These are phyloP conservation scores for Claviceps pusilla DNA, from an alignment of 2,329 filamentous ascomycete genomes.

Conservation along the genomic window DNA sequence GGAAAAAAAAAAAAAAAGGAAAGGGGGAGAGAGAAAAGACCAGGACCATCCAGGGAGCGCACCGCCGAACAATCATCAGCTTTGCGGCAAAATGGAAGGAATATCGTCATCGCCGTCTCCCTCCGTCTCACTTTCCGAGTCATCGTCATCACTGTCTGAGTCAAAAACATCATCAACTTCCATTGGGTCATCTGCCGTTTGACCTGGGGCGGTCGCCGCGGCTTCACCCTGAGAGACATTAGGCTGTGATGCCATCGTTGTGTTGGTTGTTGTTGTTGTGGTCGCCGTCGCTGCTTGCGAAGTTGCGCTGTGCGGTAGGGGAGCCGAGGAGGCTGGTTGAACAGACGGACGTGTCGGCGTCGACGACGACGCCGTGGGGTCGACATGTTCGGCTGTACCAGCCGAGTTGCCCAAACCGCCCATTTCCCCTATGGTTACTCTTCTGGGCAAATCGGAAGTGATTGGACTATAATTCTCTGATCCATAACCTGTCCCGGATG, in stretches of 20 bases:
- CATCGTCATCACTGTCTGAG: constrained; percentile 2
- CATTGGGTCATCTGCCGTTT: constrained; percentile 15
- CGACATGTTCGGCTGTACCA: constrained; percentile 21
- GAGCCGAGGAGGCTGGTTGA: background rate
- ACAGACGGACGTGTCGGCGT: constrained; percentile 8
- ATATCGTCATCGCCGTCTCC: constrained; percentile 15
- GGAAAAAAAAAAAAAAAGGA: background rate
- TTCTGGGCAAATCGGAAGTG: constrained; percentile 6
- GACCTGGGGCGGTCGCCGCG: constrained; percentile 1
- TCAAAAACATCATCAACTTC: constrained; percentile 3
- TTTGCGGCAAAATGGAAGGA: constrained; percentile 9
- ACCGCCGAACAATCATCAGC: background rate
- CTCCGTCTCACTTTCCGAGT: constrained; percentile 4
- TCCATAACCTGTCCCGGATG: background rate
- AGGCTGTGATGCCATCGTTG: background rate
- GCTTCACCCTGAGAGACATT: background rate
- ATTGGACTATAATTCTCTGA: background rate
- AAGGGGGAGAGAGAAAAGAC: too few species aligned
- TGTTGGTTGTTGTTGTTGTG: constrained; percentile 3
- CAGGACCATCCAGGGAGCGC: too few species aligned
- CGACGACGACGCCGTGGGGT: constrained; percentile 17
- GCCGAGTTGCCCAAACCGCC: constrained; percentile 20
- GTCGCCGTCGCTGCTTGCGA: background rate
- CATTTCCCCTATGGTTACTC: constrained; percentile 18
- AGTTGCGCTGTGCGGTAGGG: constrained; percentile 3